These are phyloP conservation scores for Penicillium manginii DNA, from an alignment of 495 filamentous ascomycete genomes.

Conservation along the genomic window DNA sequence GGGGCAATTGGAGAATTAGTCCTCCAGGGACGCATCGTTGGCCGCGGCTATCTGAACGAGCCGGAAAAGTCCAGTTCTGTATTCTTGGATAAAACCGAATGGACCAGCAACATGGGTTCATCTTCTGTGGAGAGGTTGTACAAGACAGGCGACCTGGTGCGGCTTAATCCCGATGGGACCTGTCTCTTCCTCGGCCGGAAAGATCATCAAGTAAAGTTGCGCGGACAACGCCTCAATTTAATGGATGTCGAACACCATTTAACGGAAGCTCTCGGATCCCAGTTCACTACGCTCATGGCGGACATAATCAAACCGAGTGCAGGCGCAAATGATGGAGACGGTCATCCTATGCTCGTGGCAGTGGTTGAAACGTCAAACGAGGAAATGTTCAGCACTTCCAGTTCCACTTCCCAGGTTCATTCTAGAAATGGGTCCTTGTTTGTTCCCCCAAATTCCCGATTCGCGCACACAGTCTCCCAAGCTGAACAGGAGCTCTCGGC, in stretches of 20 bases:
- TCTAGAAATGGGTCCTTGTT: neutral
- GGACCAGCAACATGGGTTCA: neutral
- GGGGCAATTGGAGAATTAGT: slow-evolving; percentile 50
- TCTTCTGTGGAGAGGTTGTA: neutral
- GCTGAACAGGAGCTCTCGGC: neutral
- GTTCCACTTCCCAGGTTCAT: neutral
- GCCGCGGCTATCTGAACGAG: slow-evolving; percentile 35
- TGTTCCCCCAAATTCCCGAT: neutral
- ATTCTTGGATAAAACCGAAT: neutral
- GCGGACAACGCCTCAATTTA: slow-evolving; percentile 1
- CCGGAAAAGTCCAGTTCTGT: neutral
- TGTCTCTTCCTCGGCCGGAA: neutral
- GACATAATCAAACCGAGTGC: neutral
- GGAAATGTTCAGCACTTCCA: neutral
- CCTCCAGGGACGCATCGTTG: slow-evolving; percentile 40
- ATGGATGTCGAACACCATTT: neutral
- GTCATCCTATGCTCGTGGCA: neutral
- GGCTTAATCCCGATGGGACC: neutral
- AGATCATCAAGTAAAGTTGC: slow-evolving; percentile 1
- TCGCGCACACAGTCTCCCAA: neutral
- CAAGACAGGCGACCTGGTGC: neutral
- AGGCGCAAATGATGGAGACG: neutral
- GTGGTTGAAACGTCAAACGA: neutral
- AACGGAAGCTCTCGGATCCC: neutral
- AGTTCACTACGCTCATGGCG: neutral